Evolutionary conservation across 371 early-diverging fungal species (phyloP), one percentile per base, ranked within the genome.

Genomic region (Mucor velutinosus): DNA sequence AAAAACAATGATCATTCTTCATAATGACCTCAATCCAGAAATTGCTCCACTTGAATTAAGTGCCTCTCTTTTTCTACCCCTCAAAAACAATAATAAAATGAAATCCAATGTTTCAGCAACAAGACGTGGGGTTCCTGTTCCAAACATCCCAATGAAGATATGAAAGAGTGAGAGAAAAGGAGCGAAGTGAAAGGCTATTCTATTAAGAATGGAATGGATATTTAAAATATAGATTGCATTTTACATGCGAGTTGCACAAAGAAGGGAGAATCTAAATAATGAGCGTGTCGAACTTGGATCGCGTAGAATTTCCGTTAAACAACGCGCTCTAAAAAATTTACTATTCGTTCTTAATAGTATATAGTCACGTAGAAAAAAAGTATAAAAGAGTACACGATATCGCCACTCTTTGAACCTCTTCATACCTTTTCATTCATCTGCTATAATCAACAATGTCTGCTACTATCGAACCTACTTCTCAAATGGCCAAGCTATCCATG

Each of bases 401-500:
- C 39, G 32, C 32, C 45, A 51, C 21, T 51, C 12, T 51, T 14
- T 23, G 10, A 23, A 14, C 51, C 12, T 62, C 35, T 62, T 19
- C 32, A 43, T 33, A 23, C 35, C 32, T 32, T 49, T 5, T 62
- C 51, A 49, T 62, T 62, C 23, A 51, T 32, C 51, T 14, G 19
- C 17, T 23, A 11, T 25, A 23, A 51, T 12, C 51, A 37, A 25
- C n/a, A 17, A 61, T 61, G 61, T 25, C 61, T 30, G 55, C 62
- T 25, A 51, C 60, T 39, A 29, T 49, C 32, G 60, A 66, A 25
- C 21, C 62, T 29, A 59, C 69, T 23, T 7, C 53, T 41, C 53
- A 69, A 45, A 39, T 69, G 37, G 47, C 64, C 58, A 69, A 69
- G 43, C 43, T 69, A 43, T 63, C 69, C 30, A 12, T 69, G 15